phyloP scores from a whole-genome alignment of 495 filamentous ascomycete species.

The Thozetella sp. region DNA sequence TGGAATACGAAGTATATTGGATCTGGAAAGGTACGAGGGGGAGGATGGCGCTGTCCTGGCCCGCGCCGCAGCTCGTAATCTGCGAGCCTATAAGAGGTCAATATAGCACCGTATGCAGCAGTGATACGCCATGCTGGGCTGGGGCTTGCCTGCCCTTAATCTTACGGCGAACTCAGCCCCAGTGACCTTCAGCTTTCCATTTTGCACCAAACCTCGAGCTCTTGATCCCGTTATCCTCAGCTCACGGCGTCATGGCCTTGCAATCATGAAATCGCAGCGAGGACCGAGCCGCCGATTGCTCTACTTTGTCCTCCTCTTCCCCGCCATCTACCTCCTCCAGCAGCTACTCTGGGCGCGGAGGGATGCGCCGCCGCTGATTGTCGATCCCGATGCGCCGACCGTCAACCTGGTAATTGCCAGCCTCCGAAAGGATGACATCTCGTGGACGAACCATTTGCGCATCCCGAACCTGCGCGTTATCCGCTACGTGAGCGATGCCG shows the following conservation, averaged over 20 bases:
- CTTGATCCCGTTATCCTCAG: not conserved
- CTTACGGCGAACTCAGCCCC: no score
- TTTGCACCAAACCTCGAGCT: no score
- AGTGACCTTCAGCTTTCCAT: no score
- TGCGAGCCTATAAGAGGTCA: no score
- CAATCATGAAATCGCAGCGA: not conserved
- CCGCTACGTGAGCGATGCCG: slow-evolving; percentile 66
- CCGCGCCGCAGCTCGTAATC: no score
- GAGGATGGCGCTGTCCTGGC: no score
- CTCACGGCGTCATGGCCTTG: not conserved
- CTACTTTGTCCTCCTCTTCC: not conserved
- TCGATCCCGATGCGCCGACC: not conserved
- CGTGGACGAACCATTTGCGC: slow-evolving; percentile 60
- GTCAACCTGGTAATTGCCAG: slow-evolving; percentile 60
- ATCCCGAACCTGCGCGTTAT: slow-evolving; percentile 55
- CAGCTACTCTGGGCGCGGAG: not conserved
- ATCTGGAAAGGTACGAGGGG: no score
- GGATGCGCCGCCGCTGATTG: not conserved
- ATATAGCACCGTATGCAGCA: no score
- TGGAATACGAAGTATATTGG: no score
- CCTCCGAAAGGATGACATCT: slow-evolving; percentile 55
- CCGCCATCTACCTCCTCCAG: not conserved
- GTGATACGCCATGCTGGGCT: no score
- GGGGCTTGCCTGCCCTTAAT: no score
- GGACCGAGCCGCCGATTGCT: not conserved